phyloP scores from a whole-genome alignment of 2,329 filamentous ascomycete species.

The Colletotrichum sp. region DNA sequence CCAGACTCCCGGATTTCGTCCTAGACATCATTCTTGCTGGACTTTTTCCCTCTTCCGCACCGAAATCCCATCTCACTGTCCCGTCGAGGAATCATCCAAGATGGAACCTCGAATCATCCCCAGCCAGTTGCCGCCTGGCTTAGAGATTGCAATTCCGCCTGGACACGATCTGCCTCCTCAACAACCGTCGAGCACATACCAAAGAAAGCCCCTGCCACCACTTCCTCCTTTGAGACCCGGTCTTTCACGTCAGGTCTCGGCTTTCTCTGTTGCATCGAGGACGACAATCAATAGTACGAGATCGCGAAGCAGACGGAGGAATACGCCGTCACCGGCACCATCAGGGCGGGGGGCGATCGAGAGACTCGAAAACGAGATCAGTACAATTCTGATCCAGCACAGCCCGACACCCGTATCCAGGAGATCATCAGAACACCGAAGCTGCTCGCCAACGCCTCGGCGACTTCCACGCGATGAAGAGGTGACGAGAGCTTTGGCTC shows the following conservation, averaged over 20 bases:
- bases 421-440: slow-evolving; percentile 1
- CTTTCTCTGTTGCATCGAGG: not conserved
- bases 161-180: slow-evolving; percentile 23
- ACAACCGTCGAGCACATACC: slow-evolving; percentile 23
- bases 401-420: not conserved
- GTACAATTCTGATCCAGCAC: slow-evolving; percentile 8
- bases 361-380: slow-evolving; percentile 9
- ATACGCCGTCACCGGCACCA: not conserved
- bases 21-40: not conserved
- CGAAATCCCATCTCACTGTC: not conserved
- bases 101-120: slow-evolving; percentile 17
- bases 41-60: not conserved
- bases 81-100: not conserved
- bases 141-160: slow-evolving; percentile 25
- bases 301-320: slow-evolving; percentile 7
- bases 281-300: not conserved
- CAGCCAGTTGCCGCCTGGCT: slow-evolving; percentile 12
- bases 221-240: slow-evolving; percentile 20
- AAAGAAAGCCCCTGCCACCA: slow-evolving; percentile 29
- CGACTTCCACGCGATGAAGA: not conserved
- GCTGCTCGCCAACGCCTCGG: slow-evolving; percentile 6
- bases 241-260: slow-evolving; percentile 3
- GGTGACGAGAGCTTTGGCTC: not conserved
- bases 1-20: slow-evolving; percentile 12
- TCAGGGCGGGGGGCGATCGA: not conserved